These are phyloP conservation scores for Thermothielavioides terrestris DNA, from an alignment of 495 filamentous ascomycete genomes.

Conservation along the genomic window DNA sequence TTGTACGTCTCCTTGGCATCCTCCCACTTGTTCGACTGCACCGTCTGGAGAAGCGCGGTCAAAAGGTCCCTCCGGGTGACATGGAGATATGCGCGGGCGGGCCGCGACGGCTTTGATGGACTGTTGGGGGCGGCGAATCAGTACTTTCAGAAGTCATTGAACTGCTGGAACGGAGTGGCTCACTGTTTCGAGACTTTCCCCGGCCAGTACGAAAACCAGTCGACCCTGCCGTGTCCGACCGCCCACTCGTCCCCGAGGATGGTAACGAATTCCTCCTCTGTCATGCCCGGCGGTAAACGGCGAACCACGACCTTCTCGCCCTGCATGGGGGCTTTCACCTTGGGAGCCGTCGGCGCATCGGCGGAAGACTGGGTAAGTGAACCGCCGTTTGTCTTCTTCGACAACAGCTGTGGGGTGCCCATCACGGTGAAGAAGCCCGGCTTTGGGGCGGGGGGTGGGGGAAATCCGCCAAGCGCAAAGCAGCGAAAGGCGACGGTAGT, in stretches of 20 bases:
- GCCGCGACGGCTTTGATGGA: slow-evolving; percentile 66
- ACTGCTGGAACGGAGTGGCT: slow-evolving; percentile 15
- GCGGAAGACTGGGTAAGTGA: slow-evolving; percentile 22
- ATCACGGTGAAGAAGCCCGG: slow-evolving; percentile 17
- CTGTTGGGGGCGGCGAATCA: slow-evolving; percentile 34
- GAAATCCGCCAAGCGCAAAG: too few species aligned
- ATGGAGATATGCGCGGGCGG: slow-evolving; percentile 71
- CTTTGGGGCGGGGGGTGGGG: too few species aligned
- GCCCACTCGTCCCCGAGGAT: slow-evolving; percentile 79
- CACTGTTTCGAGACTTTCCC: slow-evolving; percentile 89
- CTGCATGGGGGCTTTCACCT: slow-evolving; percentile 49
- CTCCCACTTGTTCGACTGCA: slow-evolving; percentile 56
- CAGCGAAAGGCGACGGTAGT: too few species aligned
- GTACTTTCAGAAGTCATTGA: slow-evolving; percentile 4
- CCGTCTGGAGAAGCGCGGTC: slow-evolving; percentile 51
- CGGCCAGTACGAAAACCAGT: slow-evolving; percentile 67
- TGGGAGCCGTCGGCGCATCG: slow-evolving; percentile 43
- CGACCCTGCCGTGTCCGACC: slow-evolving; percentile 65
- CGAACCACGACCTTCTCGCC: slow-evolving; percentile 81
- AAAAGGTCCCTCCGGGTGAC: slow-evolving; percentile 54
- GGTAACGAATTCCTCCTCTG: slow-evolving; percentile 64
- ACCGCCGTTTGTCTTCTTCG: slow-evolving; percentile 26
- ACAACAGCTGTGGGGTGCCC: slow-evolving; percentile 29
- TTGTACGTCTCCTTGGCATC: slow-evolving; percentile 65
- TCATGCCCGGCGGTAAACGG: slow-evolving; percentile 77